A percentile compares a stretch with the other conserved stretches of the same genome.
These are phyloP conservation scores for Dendryphion nanum DNA, from an alignment of 2,329 filamentous ascomycete species.

Conservation along the genomic window DNA sequence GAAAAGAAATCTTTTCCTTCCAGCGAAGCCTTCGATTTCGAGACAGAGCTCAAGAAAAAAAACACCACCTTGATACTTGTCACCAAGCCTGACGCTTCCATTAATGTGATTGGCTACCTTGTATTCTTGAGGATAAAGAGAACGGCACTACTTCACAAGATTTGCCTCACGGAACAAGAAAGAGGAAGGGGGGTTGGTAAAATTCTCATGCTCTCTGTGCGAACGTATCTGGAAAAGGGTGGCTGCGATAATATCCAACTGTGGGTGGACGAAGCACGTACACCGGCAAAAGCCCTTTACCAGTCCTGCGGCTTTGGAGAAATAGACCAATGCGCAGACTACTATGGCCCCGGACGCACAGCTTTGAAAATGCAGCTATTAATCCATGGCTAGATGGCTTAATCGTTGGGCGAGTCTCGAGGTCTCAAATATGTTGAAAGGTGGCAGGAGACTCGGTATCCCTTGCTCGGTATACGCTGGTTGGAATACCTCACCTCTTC, in stretches of 20 bases:
- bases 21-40: constrained; percentile 52
- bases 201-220: constrained; percentile 46
- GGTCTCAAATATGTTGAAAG: constrained; percentile 16
- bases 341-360: constrained; percentile 51
- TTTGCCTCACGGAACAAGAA: constrained; percentile 49
- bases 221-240: constrained; percentile 43
- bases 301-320: constrained; percentile 46
- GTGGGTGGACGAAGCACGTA: constrained; percentile 52
- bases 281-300: constrained; percentile 48
- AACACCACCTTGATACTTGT: constrained; percentile 46
- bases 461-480: constrained; percentile 26
- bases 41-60: constrained; percentile 48
- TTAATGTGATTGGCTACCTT: constrained; percentile 45
- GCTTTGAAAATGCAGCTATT: constrained; percentile 35
- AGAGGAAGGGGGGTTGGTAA: constrained; percentile 49
- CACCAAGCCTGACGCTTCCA: constrained; percentile 13
- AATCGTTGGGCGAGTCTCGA: constrained; percentile 1
- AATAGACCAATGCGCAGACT: constrained; percentile 47
- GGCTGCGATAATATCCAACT: constrained; percentile 50
- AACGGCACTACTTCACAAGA: constrained; percentile 51
- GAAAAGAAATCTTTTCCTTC: constrained; percentile 53
- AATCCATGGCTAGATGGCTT: constrained; percentile 4
- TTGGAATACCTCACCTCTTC: constrained; percentile 8
- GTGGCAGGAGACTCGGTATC: constrained; percentile 20
- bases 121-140: constrained; percentile 48